A percentile compares a stretch with the other conserved stretches of the same genome.
Conservation (phyloP, 345 rosid species). For the Brassica rapa region DNA sequence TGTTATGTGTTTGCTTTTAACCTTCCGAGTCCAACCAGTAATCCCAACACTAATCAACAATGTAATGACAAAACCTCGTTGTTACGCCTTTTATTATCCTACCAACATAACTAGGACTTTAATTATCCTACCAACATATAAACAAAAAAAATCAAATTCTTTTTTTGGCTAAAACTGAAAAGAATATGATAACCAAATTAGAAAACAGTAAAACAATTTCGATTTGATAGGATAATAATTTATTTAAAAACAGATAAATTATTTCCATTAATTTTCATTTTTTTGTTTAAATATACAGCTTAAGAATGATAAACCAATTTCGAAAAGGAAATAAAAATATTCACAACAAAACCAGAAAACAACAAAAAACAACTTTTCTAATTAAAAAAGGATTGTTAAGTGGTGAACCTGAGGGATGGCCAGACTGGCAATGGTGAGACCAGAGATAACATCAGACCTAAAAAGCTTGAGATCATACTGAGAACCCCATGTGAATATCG, state of each 20-base stretch:
- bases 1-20: neutral
- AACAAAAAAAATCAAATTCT: neutral
- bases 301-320: neutral
- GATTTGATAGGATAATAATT: neutral
- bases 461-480: constrained; percentile 60
- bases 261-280: too few relatives aligned
- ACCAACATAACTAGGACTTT: neutral
- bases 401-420: constrained; percentile 90
- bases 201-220: neutral
- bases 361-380: neutral
- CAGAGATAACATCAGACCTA: constrained; percentile 87
- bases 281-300: too few relatives aligned
- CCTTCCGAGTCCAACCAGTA: constrained; percentile 20
- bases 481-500: constrained; percentile 81
- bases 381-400: neutral
- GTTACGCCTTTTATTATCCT: neutral
- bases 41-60: constrained; percentile 19
- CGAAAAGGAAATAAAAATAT: neutral
- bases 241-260: neutral
- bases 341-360: neutral
- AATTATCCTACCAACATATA: neutral
- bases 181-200: neutral
- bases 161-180: neutral
- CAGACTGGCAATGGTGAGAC: constrained; percentile 99
- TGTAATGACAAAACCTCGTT: constrained; percentile 23